Base-by-base conservation (phyloP, 1,284 basidiomycete species). In the Inonotus obliquus region DNA sequence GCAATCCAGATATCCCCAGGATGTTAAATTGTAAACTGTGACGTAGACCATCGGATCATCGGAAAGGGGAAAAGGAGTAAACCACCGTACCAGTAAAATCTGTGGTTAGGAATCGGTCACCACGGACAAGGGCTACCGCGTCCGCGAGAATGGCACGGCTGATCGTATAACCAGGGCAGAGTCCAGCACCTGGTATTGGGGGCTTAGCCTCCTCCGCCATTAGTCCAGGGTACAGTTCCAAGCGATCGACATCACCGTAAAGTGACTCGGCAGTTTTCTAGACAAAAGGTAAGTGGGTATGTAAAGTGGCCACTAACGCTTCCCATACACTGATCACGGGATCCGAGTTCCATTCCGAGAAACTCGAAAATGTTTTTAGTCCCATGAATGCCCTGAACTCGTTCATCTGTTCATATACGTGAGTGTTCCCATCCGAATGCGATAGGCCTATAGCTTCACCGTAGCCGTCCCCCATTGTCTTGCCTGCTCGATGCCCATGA, bases 141-240 rank as follows among this genome's bases (percentile, higher is more conserved):
- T 95, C 92, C 13, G 87, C 81, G 17, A 95, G 77, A 66, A 95
- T 95, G 21, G 90, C 88, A 38, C 93, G 81, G 6, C 90, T 91
- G 68, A 94, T 90, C 7, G 92, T 94, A 76, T 87, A 93, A 23
- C 92, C 91, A n/a, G 91, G 90, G 71, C 90, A 92, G 2, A 92
- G 71, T 11, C 93, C 93, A 7, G 89, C 87, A n/a, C 91, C 91
- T 7, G 85, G 81, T 47, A 83, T 81, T 19, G 85, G 81, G 13
- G 74, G 70, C 69, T 94, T 94, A 10, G 86, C 69, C 70, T 92
- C 80, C 71, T 94, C 91, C 4, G 89, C 88, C 75, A 89, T 87
- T 59, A 90, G 71, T n/a, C 89, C 87, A 27, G 84, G 86, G 69
- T 92, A 81, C 21, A 92, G 80, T 71, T 92, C 90, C 23, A 92